Evolutionary conservation across 306 rosid genomes (phyloP), one percentile per base, ranked within the genome.

Genomic region (Inga leiocalycina): DNA sequence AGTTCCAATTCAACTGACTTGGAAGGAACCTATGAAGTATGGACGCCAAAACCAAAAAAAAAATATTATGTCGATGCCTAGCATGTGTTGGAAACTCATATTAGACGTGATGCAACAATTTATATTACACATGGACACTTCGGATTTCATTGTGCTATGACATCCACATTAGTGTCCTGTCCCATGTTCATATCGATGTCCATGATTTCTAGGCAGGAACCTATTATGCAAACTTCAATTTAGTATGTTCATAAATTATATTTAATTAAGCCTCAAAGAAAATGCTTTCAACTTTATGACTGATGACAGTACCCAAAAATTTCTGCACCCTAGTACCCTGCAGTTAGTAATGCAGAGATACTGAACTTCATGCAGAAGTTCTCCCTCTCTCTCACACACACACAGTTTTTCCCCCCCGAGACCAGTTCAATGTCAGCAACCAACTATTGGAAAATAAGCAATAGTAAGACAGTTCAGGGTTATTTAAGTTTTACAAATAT

Each of bases 291-390:
- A 43, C 69, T 75, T 70, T 66, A 24, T 79, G 15, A 62, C 46
- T 11, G 15, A 43, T n/a, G n/a, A 78, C 74, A 74, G 68, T 66
- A 73, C 27, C 41, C 41, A 67, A 9, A 75, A 75, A 30, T 57
- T 76, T 80, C 82, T 32, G 57, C 80, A 59, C 10, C 79, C 68
- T 75, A 79, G 77, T 77, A 27, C 14, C 49, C 64, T 76, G 67
- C 78, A 76, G 30, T 30, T 11, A 39, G 54, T 46, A 32, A 62
- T 62, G 35, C 71, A 70, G 45, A 61, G 41, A 61, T 22, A 68
- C 48, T 82, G 61, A 75, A 59, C 68, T 74, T 79, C 44, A 51
- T 65, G 27, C 65, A 56, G 39, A 52, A 73, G 37, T 49, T 69
- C 2, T 2, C 6, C 45, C 34, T 37, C 34, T 77, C 39, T 70